A percentile compares a stretch with the other conserved stretches of the same genome.
Conservation (phyloP, 331 rosid genomes). For the Quercus lobata region DNA sequence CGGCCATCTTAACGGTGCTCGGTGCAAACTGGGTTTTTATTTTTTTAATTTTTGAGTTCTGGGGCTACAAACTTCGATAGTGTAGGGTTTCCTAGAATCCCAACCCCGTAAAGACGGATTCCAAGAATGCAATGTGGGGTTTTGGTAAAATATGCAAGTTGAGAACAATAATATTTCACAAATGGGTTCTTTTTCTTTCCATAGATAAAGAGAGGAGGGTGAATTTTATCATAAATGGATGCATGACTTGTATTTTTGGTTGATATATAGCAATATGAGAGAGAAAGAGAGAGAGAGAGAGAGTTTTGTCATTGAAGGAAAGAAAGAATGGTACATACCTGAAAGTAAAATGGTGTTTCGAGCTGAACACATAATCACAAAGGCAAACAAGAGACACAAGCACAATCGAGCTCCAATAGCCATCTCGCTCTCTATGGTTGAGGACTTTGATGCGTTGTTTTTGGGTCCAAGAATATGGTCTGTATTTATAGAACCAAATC, state of each 20-base stretch:
- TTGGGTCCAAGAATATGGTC: not conserved
- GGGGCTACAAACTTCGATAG: not conserved
- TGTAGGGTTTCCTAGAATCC: not conserved
- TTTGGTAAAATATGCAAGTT: too few relatives aligned
- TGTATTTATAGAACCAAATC: not conserved
- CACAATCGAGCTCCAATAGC: conserved; percentile 5
- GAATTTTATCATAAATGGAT: too few relatives aligned
- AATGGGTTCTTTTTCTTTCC: too few relatives aligned
- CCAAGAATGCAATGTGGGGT: too few relatives aligned
- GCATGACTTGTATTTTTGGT: too few relatives aligned
- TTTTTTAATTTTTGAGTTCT: not conserved
- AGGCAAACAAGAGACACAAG: conserved; percentile 32
- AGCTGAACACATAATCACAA: conserved; percentile 11
- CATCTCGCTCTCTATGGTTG: conserved; percentile 15
- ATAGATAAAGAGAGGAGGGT: too few relatives aligned
- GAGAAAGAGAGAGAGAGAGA: too few relatives aligned
- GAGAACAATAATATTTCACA: too few relatives aligned
- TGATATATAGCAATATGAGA: too few relatives aligned
- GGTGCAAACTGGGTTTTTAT: too few relatives aligned
- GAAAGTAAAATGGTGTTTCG: not conserved
- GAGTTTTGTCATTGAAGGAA: not conserved
- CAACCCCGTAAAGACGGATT: too few relatives aligned
- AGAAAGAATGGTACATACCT: not conserved
- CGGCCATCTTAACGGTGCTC: too few relatives aligned
- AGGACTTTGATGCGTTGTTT: not conserved